phyloP scores from a whole-genome alignment of 2,329 filamentous ascomycete species.

The Macroventuria anomochaeta region DNA sequence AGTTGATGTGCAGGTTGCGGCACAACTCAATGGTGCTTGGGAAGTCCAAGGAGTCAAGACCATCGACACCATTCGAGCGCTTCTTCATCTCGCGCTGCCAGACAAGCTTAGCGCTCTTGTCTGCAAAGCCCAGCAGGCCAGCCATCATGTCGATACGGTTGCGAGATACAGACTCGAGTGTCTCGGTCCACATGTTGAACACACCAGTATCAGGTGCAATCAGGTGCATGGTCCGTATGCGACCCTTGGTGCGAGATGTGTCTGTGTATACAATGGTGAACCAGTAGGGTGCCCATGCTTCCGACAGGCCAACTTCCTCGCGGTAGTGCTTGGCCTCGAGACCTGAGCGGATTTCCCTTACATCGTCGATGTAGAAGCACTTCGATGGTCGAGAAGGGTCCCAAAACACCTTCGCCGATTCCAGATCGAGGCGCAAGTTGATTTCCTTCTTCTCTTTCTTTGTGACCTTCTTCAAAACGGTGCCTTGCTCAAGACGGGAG shows the following conservation, averaged over 20 bases:
- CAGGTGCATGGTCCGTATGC: constrained; percentile 82
- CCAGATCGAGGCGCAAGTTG: constrained; percentile 78
- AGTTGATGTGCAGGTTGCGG: constrained; percentile 90
- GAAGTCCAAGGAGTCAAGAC: constrained; percentile 77
- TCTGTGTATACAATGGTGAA: constrained; percentile 90
- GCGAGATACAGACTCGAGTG: constrained; percentile 81
- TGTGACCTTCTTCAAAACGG: constrained; percentile 79
- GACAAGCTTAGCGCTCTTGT: constrained; percentile 80
- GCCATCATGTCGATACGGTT: constrained; percentile 91
- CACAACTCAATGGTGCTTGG: constrained; percentile 82
- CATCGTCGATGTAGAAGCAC: constrained; percentile 91
- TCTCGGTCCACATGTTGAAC: constrained; percentile 80
- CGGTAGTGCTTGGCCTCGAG: constrained; percentile 87
- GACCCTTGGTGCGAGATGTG: constrained; percentile 76
- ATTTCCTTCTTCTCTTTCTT: constrained; percentile 79
- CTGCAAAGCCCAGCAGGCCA: constrained; percentile 76
- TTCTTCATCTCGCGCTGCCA: constrained; percentile 86
- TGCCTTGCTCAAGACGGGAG: constrained; percentile 77
- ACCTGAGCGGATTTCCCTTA: constrained; percentile 85
- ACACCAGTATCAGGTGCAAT: constrained; percentile 76
- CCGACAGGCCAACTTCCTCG: constrained; percentile 76
- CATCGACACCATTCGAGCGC: constrained; percentile 59
- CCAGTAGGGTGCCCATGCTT: constrained; percentile 73
- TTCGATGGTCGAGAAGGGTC: constrained; percentile 79
- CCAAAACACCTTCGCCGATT: constrained; percentile 88